Conservation (phyloP, 805 yeast species). For the Lachancea sp. region DNA sequence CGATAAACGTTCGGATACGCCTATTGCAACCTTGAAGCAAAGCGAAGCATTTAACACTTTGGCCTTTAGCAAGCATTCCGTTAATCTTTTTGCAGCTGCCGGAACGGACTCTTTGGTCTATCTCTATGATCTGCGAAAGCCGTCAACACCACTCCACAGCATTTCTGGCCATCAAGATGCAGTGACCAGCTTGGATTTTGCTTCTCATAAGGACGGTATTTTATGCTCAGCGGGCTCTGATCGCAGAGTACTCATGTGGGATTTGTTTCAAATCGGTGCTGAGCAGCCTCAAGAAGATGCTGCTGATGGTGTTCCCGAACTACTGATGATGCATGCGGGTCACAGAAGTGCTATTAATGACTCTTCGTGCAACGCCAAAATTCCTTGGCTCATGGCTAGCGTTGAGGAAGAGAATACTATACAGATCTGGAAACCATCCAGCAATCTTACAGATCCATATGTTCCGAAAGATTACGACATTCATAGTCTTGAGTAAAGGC, state of each 20-base stretch:
- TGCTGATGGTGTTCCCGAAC: slow-evolving; percentile 85
- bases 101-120: slow-evolving; percentile 61
- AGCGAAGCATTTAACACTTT: slow-evolving; percentile 50
- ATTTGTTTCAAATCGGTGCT: slow-evolving; percentile 68
- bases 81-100: slow-evolving; percentile 59
- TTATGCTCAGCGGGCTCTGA: slow-evolving; percentile 74
- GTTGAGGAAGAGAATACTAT: slow-evolving; percentile 40
- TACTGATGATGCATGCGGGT: slow-evolving; percentile 89
- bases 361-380: slow-evolving; percentile 56
- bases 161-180: slow-evolving; percentile 77
- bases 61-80: slow-evolving; percentile 57
- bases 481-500: slow-evolving; percentile 14
- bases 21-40: slow-evolving; percentile 26
- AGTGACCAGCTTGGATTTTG: slow-evolving; percentile 69
- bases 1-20: slow-evolving; percentile 42
- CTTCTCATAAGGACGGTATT: slow-evolving; percentile 70
- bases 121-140: slow-evolving; percentile 55
- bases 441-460: slow-evolving; percentile 26
- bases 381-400: slow-evolving; percentile 73
- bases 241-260: slow-evolving; percentile 77
- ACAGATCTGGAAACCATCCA: slow-evolving; percentile 41
- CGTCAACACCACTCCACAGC: slow-evolving; percentile 49
- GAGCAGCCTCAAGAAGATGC: slow-evolving; percentile 84
- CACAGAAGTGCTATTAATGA: slow-evolving; percentile 75
- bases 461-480: slow-evolving; percentile 10